Percentiles rank a stretch among this genome's conserved stretches.
Conservation (phyloP, 2,329 filamentous ascomycete species). For the Fusarium incarnatum region DNA sequence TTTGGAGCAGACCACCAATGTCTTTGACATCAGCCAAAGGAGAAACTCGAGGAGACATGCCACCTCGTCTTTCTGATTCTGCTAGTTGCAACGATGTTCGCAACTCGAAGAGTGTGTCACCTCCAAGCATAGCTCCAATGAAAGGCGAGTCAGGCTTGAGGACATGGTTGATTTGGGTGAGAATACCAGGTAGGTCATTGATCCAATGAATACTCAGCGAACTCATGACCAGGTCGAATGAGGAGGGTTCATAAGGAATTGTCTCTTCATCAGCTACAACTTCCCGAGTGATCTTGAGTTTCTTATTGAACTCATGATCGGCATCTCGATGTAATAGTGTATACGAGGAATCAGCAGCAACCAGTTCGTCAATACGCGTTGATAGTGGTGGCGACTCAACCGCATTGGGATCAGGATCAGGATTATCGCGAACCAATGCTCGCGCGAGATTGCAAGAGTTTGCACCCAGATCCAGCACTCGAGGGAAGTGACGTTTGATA, state of each 20-base stretch:
- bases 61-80: slow-evolving; percentile 89
- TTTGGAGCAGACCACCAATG: slow-evolving; percentile 85
- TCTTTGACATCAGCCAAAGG: slow-evolving; percentile 93
- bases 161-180: slow-evolving; percentile 85
- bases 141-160: slow-evolving; percentile 93
- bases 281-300: slow-evolving; percentile 77
- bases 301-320: slow-evolving; percentile 77
- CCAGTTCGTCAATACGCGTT: slow-evolving; percentile 77
- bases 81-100: slow-evolving; percentile 93
- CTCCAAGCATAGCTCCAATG: slow-evolving; percentile 95
- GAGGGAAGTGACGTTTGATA: slow-evolving; percentile 88
- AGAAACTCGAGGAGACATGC: slow-evolving; percentile 89
- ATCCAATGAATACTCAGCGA: slow-evolving; percentile 95
- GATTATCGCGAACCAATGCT: slow-evolving; percentile 78
- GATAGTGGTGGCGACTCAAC: slow-evolving; percentile 75
- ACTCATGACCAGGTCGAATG: slow-evolving; percentile 91
- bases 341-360: slow-evolving; percentile 84
- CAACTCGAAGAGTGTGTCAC: slow-evolving; percentile 92
- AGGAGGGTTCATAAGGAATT: slow-evolving; percentile 78
- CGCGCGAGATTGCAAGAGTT: slow-evolving; percentile 95
- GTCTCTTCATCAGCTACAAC: slow-evolving; percentile 80
- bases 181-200: slow-evolving; percentile 89
- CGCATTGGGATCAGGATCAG: slow-evolving; percentile 68
- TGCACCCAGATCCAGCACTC: slow-evolving; percentile 90
- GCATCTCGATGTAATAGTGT: slow-evolving; percentile 84